phyloP scores from a whole-genome alignment of 148 eudicot genomes.

The Spergularia bocconei region DNA sequence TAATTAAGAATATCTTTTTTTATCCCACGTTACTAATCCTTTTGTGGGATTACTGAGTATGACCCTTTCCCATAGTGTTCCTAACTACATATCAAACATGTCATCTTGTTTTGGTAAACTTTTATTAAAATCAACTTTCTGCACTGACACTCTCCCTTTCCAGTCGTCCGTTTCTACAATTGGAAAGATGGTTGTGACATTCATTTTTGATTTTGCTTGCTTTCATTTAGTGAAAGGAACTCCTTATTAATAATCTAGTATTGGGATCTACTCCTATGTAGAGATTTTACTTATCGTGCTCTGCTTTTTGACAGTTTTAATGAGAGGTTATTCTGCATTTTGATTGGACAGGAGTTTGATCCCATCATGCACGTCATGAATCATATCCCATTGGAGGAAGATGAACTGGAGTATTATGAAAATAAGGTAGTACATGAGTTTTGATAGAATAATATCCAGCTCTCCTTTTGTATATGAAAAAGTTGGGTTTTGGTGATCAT shows the following conservation, averaged over 20 bases:
- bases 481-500: too few species aligned
- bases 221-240: not conserved
- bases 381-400: constrained; percentile 68
- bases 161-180: not conserved
- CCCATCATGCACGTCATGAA: constrained; percentile 63
- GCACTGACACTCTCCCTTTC: not conserved
- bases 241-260: too few species aligned
- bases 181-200: not conserved
- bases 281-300: not conserved
- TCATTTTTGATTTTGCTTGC: not conserved
- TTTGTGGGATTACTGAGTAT: not conserved
- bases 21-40: not conserved
- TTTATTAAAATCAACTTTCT: not conserved
- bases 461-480: not conserved
- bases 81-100: not conserved
- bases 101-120: not conserved
- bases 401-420: constrained; percentile 70
- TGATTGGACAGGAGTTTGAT: constrained; percentile 68
- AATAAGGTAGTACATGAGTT: constrained; percentile 47
- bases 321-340: constrained; percentile 16
- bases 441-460: not conserved
- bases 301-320: not conserved
- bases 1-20: not conserved
- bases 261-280: not conserved
- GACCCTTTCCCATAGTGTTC: not conserved